Conservation (phyloP, 2,329 filamentous ascomycete species). For the Ophidiomyces ophidiicola region DNA sequence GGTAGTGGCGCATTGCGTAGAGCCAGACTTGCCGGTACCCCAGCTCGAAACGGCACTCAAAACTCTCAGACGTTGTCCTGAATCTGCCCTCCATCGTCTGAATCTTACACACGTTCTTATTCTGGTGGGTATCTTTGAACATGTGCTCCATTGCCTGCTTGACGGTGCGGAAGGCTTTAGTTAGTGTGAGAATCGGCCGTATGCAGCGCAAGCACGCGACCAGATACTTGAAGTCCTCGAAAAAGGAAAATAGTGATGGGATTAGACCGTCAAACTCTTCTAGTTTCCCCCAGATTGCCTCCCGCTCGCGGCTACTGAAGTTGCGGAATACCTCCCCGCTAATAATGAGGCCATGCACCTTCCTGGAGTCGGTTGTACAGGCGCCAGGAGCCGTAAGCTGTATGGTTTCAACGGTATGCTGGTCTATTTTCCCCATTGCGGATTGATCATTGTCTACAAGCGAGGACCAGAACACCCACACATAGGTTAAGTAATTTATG, state of each 20-base stretch:
- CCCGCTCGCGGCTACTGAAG: too few relatives aligned
- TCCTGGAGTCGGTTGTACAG: background rate
- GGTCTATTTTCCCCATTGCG: slow-evolving; percentile 19
- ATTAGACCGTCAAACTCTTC: too few relatives aligned
- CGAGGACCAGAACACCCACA: slow-evolving; percentile 23
- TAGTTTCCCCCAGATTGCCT: too few relatives aligned
- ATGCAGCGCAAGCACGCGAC: background rate
- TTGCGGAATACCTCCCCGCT: too few relatives aligned
- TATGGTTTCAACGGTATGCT: slow-evolving; percentile 22
- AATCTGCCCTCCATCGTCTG: background rate
- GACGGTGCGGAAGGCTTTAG: background rate
- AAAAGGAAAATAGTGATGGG: too few relatives aligned
- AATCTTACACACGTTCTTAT: background rate
- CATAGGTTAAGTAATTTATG: slow-evolving; percentile 23
- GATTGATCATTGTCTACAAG: slow-evolving; percentile 21
- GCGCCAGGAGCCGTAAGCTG: slow-evolving; percentile 21
- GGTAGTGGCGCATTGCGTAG: slow-evolving; percentile 24
- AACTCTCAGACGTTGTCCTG: background rate
- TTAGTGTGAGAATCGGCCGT: background rate
- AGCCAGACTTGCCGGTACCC: slow-evolving; percentile 24
- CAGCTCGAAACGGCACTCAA: too few relatives aligned
- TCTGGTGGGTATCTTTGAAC: background rate
- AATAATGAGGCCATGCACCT: too few relatives aligned
- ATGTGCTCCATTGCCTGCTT: background rate
- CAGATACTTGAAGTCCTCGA: slow-evolving; percentile 1